These are phyloP conservation scores for Pseudozyma sp. DNA, from an alignment of 1,284 basidiomycete species.

Conservation along the genomic window DNA sequence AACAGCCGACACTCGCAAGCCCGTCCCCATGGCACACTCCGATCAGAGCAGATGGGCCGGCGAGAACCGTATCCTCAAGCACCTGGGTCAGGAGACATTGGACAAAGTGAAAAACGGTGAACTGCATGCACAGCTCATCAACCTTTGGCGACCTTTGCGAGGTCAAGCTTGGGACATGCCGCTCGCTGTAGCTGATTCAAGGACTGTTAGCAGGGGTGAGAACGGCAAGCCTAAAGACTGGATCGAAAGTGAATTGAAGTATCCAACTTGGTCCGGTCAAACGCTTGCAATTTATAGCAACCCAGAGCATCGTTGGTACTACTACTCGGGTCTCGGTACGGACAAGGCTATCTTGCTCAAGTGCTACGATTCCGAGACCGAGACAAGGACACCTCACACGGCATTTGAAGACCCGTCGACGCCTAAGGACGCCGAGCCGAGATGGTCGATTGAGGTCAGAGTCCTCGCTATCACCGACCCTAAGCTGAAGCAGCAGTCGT, in stretches of 20 bases:
- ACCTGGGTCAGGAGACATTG: conserved; percentile 53
- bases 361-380: conserved; percentile 72
- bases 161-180: conserved; percentile 75
- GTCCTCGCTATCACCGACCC: conserved; percentile 56
- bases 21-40: conserved; percentile 49
- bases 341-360: conserved; percentile 78
- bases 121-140: conserved; percentile 77
- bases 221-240: conserved; percentile 51
- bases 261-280: conserved; percentile 54
- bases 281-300: conserved; percentile 72
- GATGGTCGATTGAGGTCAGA: conserved; percentile 57
- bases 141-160: conserved; percentile 78
- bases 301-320: conserved; percentile 76
- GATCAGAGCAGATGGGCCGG: conserved; percentile 58
- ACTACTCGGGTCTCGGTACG: conserved; percentile 75
- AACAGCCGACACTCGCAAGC: conserved; percentile 47
- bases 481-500: conserved; percentile 9
- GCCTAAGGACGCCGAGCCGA: conserved; percentile 46
- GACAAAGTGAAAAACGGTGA: conserved; percentile 49
- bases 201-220: conserved; percentile 71
- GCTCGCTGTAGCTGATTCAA: conserved; percentile 76
- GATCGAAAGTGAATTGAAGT: conserved; percentile 46
- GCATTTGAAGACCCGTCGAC: conserved; percentile 53
- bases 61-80: conserved; percentile 52
- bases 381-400: conserved; percentile 60